Evolutionary conservation across 1,284 basidiomycete species (phyloP), one percentile per base, ranked within the genome.

Genomic region (Rhodotorula mucilaginosa): DNA sequence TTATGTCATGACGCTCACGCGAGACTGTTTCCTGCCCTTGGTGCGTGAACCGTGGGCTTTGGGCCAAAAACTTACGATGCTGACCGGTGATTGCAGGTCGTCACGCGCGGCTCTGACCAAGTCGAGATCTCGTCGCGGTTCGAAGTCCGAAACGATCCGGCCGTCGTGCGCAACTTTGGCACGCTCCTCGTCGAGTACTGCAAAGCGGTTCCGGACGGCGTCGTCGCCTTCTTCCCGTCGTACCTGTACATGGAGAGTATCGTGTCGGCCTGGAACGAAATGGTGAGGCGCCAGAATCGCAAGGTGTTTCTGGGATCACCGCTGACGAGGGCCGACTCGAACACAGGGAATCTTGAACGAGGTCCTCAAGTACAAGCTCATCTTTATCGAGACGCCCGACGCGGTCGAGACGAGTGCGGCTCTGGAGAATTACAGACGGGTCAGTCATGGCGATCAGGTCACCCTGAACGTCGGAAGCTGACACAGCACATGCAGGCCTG

Each of bases 231-330:
- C 86, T 99, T 99, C 83, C 97, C 97, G 23, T 95, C 92, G 80
- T 99, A 99, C 83, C 87, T 99, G 39, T 99, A 99, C 83, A 99
- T 99, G 97, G 97, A 99, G 83, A 95, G 92, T 49, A 99, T 99
- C 75, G 97, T 99, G 29, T 93, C 94, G 3, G 97, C 97, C 19
- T 99, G 97, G 97, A 97, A 98, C 81, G 97, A 99, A 81, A 99
- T 99, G 97, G 93, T 93, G 79, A 74, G 34, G 5, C 34, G 34
- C 34, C 4, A 18, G 19, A 48, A 1, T 2, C n/a, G 10, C 3
- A 3, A 10, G 54, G 60, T 47, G 4, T 16, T 26, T 26, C 26
- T 12, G 34, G 7, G 34, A 34, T 8, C 54, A 26, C 3, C 21
- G 62, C 72, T 78, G 62, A 74, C 19, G 1, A 16, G 34, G 34